These are phyloP conservation scores for Calonectria pseudoturangicola DNA, from an alignment of 2,329 filamentous ascomycete species.

Conservation along the genomic window DNA sequence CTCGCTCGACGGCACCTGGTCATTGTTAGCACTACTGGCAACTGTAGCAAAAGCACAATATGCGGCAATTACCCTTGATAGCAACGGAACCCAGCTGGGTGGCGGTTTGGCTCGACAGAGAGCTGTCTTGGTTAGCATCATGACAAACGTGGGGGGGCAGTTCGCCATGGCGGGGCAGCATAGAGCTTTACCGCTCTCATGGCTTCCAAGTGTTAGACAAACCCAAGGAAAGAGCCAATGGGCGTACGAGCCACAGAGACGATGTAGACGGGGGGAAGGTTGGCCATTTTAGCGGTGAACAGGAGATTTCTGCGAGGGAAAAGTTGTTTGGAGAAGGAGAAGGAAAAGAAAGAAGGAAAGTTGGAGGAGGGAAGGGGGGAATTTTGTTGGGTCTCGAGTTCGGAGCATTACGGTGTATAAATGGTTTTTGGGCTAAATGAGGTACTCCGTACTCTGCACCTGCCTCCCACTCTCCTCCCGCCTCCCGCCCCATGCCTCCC, in stretches of 20 bases:
- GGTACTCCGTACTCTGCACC: constrained; percentile 14
- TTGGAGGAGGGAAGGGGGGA: constrained; percentile 36
- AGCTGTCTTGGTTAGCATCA: constrained; percentile 71
- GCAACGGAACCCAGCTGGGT: constrained; percentile 91
- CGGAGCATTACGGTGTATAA: constrained; percentile 32
- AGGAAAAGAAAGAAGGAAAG: constrained; percentile 25
- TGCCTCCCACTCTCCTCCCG: constrained; percentile 22
- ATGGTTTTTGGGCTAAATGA: constrained; percentile 26
- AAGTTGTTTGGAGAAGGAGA: constrained; percentile 33
- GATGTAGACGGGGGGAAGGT: constrained; percentile 93
- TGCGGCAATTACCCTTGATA: constrained; percentile 84
- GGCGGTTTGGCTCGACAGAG: constrained; percentile 90
- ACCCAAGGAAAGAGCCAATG: constrained; percentile 96
- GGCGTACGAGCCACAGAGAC: constrained; percentile 94
- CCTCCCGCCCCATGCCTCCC: background rate
- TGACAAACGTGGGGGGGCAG: constrained; percentile 15
- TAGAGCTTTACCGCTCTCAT: constrained; percentile 36
- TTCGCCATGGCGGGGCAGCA: constrained; percentile 27
- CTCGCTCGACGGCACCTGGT: constrained; percentile 86
- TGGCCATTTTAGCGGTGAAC: constrained; percentile 77
- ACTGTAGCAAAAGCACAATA: background rate
- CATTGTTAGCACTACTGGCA: constrained; percentile 23
- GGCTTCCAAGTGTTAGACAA: constrained; percentile 49
- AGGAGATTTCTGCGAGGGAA: constrained; percentile 27
- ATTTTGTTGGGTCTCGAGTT: constrained; percentile 39